These are phyloP conservation scores for Massariosphaeria phaeospora DNA, from an alignment of 495 filamentous ascomycete species.

Conservation along the genomic window DNA sequence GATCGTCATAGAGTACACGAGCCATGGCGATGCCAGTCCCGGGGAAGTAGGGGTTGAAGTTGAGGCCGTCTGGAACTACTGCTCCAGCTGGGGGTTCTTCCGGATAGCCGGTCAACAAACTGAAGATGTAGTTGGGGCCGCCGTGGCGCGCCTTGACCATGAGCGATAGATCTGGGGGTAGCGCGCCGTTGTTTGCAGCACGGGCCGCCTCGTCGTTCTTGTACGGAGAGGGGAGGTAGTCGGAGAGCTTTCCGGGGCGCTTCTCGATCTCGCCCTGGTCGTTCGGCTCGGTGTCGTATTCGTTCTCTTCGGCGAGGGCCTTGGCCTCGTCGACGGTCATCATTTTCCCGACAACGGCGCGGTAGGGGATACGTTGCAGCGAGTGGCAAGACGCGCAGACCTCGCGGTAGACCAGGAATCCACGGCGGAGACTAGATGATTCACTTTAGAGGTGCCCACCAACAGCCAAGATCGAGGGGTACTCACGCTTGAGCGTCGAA, in stretches of 20 bases:
- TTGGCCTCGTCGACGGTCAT: slow-evolving; percentile 98
- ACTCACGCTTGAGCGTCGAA: slow-evolving; percentile 95
- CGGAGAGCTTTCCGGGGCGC: slow-evolving; percentile 94
- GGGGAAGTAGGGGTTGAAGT: slow-evolving; percentile 99
- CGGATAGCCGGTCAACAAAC: slow-evolving; percentile 93
- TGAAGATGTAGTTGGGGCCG: slow-evolving; percentile 98
- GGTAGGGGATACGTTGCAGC: slow-evolving; percentile 88
- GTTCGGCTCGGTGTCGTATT: slow-evolving; percentile 98
- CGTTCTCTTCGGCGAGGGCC: slow-evolving; percentile 91
- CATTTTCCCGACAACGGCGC: slow-evolving; percentile 80
- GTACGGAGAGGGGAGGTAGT: slow-evolving; percentile 93
- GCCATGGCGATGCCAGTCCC: slow-evolving; percentile 99
- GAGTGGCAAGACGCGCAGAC: slow-evolving; percentile 98
- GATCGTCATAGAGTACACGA: slow-evolving; percentile 92
- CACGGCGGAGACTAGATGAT: slow-evolving; percentile 76
- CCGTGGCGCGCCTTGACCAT: slow-evolving; percentile 97
- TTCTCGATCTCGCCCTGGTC: slow-evolving; percentile 96
- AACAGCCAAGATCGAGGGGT: slow-evolving; percentile 1
- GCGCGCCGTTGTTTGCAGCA: slow-evolving; percentile 95
- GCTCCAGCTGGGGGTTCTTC: slow-evolving; percentile 92
- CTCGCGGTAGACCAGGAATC: slow-evolving; percentile 99
- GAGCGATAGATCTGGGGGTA: slow-evolving; percentile 94
- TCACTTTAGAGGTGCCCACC: slow-evolving; percentile 33
- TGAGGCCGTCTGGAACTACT: slow-evolving; percentile 73
- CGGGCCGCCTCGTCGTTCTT: slow-evolving; percentile 98